Base-by-base conservation (phyloP, 2,329 filamentous ascomycete species). In the Coniosporium tulheliwenetii region DNA sequence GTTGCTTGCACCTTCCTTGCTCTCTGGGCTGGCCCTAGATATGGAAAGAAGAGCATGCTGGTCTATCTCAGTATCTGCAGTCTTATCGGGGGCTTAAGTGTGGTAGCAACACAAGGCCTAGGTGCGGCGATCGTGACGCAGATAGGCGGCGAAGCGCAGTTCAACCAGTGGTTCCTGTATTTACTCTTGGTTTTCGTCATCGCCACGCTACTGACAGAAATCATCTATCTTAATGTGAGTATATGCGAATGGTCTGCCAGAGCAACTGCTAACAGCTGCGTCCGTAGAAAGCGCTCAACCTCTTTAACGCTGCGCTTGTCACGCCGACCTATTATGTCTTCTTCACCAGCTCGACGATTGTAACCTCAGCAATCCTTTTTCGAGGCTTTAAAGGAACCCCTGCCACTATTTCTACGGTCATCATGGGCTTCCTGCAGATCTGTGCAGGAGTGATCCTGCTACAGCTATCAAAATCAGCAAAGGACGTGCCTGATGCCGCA, bases 241-340 rank as follows among this genome's bases (percentile, higher is more conserved):
- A 1, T 8, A 34, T 8, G 8, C 10, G 16, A 34, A 29, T 29
- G 14, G 29, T 26, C 14, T 31, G 43, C 13, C 16, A 41, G 32
- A 44, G 60, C 70, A 43, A 68, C 48, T 35, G 3, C 38, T n/a
- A 36, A 35, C n/a, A n/a, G n/a, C n/a, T n/a, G n/a, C n/a, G n/a
- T n/a, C n/a, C n/a, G 43, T 62, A 96, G 87, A 98, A 98, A 95
- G 91, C 91, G 5, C 71, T 96, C 42, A 96, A 98, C 55, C 63
- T 98, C 39, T 96, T 89, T 70, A 96, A 98, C 54, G 91, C 91
- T 32, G 89, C 91, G 7, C 73, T 98, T 48, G 91, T 98, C 44
- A 98, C 91, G 0, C 91, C 91, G 1, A 98, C 91, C 2, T 98
- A 98, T 64, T 98, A 98, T 59, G 91, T 98, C 48, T 89, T 93